phyloP scores from a whole-genome alignment of 768 basidiomycete species.

The Krasilnikovozyma curviuscula region DNA sequence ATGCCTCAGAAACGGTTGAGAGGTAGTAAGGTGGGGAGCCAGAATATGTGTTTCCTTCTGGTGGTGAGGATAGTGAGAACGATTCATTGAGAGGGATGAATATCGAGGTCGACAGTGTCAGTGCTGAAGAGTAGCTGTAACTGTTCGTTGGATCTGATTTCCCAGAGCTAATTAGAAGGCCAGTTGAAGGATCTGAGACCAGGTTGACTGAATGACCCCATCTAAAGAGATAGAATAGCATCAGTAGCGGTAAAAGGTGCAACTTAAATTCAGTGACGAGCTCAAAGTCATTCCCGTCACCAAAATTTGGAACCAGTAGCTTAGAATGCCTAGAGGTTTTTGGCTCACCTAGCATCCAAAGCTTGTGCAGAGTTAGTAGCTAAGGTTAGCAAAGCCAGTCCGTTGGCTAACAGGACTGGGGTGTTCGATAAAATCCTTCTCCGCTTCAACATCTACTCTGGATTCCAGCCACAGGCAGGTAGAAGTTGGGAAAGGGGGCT shows the following conservation, averaged over 20 bases:
- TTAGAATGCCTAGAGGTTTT: too few species aligned
- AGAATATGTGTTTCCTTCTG: too few species aligned
- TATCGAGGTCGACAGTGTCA: background rate
- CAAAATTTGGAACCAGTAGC: background rate
- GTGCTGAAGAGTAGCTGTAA: constrained; percentile 6
- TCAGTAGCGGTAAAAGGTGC: background rate
- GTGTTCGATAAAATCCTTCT: too few species aligned
- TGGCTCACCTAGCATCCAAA: constrained; percentile 2
- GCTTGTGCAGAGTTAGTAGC: background rate
- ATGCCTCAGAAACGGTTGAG: background rate
- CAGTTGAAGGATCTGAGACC: background rate
- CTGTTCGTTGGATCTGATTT: background rate
- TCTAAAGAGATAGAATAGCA: background rate
- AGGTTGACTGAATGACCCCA: constrained; percentile 6
- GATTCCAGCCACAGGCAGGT: too few species aligned
- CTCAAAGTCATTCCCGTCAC: background rate
- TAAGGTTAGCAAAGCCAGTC: too few species aligned
- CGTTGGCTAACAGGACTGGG: too few species aligned
- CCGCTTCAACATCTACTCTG: too few species aligned
- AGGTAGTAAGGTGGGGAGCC: background rate
- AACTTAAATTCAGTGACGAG: background rate
- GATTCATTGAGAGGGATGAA: background rate
- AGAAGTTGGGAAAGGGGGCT: too few species aligned
- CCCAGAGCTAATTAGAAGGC: constrained; percentile 4
- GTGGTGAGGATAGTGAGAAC: constrained; percentile 4